Evolutionary conservation across 2,329 filamentous ascomycete species (phyloP).

Genomic region (Penicillium frequentans): DNA sequence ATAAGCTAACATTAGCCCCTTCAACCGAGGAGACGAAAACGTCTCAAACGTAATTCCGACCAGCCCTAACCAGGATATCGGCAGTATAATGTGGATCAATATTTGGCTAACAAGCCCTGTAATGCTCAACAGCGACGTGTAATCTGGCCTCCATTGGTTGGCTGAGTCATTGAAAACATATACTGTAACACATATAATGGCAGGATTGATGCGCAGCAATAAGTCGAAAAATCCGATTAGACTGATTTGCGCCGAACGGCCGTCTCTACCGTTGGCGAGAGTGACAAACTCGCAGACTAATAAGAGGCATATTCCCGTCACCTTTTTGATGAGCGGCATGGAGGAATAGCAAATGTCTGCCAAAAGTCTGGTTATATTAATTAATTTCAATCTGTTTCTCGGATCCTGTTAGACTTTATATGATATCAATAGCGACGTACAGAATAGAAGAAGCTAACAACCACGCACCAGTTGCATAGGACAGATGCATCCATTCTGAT

Average conservation of each 20-base stretch:
- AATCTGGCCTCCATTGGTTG: not conserved
- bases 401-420: not conserved
- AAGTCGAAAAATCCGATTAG: no score
- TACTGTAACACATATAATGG: not conserved
- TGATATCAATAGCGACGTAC: not conserved
- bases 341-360: not conserved
- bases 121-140: not conserved
- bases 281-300: no score
- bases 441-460: not conserved
- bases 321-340: no score
- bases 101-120: not conserved
- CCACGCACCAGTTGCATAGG: not conserved
- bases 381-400: not conserved
- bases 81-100: not conserved
- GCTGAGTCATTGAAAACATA: not conserved
- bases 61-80: not conserved
- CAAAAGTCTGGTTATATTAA: not conserved
- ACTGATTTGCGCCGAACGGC: no score
- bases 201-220: not conserved
- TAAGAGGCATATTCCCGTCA: no score
- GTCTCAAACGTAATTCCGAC: no score
- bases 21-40: no score
- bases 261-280: no score
- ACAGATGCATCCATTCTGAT: not conserved
- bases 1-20: no score